Conservation (phyloP, 306 rosid species). For the Hippophae rhamnoides region DNA sequence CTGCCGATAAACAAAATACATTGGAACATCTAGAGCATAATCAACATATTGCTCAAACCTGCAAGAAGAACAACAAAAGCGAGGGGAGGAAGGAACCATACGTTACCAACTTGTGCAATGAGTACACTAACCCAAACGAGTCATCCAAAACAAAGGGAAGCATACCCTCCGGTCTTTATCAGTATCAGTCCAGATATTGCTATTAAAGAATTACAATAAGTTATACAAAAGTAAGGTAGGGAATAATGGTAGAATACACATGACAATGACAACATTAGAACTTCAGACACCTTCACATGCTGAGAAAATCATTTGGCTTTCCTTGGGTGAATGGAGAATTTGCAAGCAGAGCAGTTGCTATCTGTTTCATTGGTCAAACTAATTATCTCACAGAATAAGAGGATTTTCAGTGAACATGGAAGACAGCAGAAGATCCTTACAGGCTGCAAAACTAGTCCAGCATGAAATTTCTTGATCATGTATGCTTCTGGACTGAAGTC, state of each 20-base stretch:
- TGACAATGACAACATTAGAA: slow-evolving; percentile 16
- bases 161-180: slow-evolving; percentile 76
- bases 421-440: slow-evolving; percentile 41
- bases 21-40: slow-evolving; percentile 56
- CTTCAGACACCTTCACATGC: slow-evolving; percentile 64
- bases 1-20: slow-evolving; percentile 44
- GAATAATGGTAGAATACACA: slow-evolving; percentile 2
- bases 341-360: slow-evolving; percentile 95
- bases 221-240: slow-evolving; percentile 12
- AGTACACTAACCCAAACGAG: slow-evolving; percentile 56
- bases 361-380: slow-evolving; percentile 44
- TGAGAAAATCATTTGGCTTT: slow-evolving; percentile 74
- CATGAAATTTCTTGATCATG: slow-evolving; percentile 90
- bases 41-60: slow-evolving; percentile 40
- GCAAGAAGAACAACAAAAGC: background rate
- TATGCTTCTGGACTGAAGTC: slow-evolving; percentile 93
- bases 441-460: slow-evolving; percentile 92
- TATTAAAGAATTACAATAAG: slow-evolving; percentile 26
- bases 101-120: too few species aligned
- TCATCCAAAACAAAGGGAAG: slow-evolving; percentile 81
- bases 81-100: too few species aligned
- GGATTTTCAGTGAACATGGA: slow-evolving; percentile 14
- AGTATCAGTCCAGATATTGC: slow-evolving; percentile 81
- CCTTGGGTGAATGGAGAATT: slow-evolving; percentile 88
- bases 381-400: slow-evolving; percentile 20